Evolutionary conservation across 768 basidiomycete species (phyloP).

Genomic region (Leccinum subgranulosum): DNA sequence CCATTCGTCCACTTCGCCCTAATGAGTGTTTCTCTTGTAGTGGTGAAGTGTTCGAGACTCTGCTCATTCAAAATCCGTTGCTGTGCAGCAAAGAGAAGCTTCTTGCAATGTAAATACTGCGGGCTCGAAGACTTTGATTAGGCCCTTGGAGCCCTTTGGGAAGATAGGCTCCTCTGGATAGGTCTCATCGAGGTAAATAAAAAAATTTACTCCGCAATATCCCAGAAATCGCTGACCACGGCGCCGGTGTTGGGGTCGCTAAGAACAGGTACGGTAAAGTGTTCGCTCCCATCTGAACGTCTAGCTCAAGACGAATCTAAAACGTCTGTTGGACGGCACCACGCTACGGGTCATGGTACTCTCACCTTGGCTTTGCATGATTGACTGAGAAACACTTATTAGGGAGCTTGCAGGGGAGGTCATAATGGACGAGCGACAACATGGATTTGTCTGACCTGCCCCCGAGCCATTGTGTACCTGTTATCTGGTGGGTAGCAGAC

Average conservation of each 20-base stretch:
- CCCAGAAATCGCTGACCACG: conserved; percentile 29
- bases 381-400: conserved; percentile 35
- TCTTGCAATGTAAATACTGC: not conserved
- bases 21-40: conserved; percentile 29
- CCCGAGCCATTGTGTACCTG: not conserved
- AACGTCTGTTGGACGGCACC: not conserved
- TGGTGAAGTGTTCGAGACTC: conserved; percentile 38
- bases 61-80: conserved; percentile 29
- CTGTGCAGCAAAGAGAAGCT: conserved; percentile 14
- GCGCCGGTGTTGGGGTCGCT: conserved; percentile 29
- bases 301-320: conserved; percentile 29
- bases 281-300: conserved; percentile 14
- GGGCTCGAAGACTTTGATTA: conserved; percentile 20
- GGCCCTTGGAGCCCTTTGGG: conserved; percentile 16
- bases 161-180: conserved; percentile 33
- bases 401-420: conserved; percentile 32
- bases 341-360: not conserved
- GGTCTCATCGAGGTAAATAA: conserved; percentile 34
- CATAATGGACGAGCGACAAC: conserved; percentile 35
- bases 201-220: conserved; percentile 34
- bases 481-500: not conserved
- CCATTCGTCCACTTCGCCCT: conserved; percentile 39
- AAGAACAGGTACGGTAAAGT: conserved; percentile 34
- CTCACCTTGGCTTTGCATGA: conserved; percentile 36
- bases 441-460: conserved; percentile 9